A percentile compares a stretch with the other conserved stretches of the same genome.
Conservation (phyloP, 2,329 filamentous ascomycete genomes). For the Colletotrichum sp. region DNA sequence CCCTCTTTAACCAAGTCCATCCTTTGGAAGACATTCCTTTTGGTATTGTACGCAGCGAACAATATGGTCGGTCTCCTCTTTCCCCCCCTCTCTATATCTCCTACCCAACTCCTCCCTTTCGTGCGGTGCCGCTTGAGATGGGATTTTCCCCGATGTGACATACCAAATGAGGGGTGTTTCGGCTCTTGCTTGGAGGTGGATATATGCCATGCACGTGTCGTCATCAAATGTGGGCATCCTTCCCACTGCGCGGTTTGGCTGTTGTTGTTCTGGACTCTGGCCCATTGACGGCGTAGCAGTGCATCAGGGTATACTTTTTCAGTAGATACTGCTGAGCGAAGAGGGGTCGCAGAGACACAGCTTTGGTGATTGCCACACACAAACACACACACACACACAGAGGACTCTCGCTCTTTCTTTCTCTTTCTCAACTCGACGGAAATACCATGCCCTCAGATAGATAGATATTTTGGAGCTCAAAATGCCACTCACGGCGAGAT, state of each 20-base stretch:
- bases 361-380: not conserved
- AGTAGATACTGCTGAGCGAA: constrained; percentile 4
- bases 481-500: not conserved
- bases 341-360: not conserved
- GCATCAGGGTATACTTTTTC: not conserved
- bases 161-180: not conserved
- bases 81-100: not conserved
- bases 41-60: not conserved
- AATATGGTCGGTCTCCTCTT: not conserved
- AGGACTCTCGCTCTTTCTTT: not conserved
- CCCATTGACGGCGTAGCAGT: not conserved
- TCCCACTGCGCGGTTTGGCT: not conserved
- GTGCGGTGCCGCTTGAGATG: not conserved
- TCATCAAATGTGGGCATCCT: not conserved
- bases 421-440: not conserved
- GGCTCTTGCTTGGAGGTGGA: not conserved
- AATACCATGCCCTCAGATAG: constrained; percentile 10
- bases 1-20: constrained; percentile 6
- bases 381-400: not conserved
- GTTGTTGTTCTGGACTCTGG: not conserved
- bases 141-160: not conserved
- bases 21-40: not conserved
- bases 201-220: not conserved
- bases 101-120: not conserved
- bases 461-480: not conserved